These are phyloP conservation scores for Fistulifera pelliculosa DNA, from an alignment of 108 stramenopile genomes.

Conservation along the genomic window DNA sequence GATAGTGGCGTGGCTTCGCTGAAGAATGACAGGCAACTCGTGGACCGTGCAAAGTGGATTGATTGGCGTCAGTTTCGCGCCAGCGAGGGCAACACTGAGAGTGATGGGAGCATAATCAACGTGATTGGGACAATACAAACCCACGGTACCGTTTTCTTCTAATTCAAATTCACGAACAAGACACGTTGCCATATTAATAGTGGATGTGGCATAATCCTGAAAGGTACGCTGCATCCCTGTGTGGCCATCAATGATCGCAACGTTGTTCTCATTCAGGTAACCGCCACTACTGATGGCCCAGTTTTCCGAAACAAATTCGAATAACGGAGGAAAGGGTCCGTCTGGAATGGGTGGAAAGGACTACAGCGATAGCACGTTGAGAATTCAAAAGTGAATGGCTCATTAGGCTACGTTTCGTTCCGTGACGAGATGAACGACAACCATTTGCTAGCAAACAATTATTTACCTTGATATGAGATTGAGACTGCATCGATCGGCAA, in stretches of 20 bases:
- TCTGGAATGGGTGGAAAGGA: constrained; percentile 47
- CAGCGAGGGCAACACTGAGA: constrained; percentile 61
- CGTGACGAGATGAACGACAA: too few relatives aligned
- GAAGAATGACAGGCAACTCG: constrained; percentile 58
- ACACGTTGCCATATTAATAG: constrained; percentile 37
- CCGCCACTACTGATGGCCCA: constrained; percentile 25
- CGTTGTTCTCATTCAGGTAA: constrained; percentile 23
- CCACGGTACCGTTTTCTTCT: constrained; percentile 44
- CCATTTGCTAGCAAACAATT: too few relatives aligned
- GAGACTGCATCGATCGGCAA: too few relatives aligned
- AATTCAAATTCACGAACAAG: constrained; percentile 42
- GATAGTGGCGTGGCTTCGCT: constrained; percentile 46
- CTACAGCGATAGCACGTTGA: constrained; percentile 12
- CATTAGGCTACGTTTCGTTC: too few relatives aligned
- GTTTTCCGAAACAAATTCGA: constrained; percentile 49
- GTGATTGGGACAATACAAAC: constrained; percentile 82
- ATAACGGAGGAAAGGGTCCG: constrained; percentile 28
- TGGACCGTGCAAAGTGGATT: constrained; percentile 70
- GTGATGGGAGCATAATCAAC: constrained; percentile 75
- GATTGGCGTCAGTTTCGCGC: constrained; percentile 73
- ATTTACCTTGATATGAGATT: too few relatives aligned
- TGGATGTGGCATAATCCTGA: constrained; percentile 44
- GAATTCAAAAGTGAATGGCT: too few relatives aligned
- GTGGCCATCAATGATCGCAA: constrained; percentile 68
- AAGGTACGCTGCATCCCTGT: constrained; percentile 68